Percentiles rank a stretch among this genome's conserved stretches.
phyloP scores from a whole-genome alignment of 2,329 filamentous ascomycete genomes.

The Xylaria sp. region DNA sequence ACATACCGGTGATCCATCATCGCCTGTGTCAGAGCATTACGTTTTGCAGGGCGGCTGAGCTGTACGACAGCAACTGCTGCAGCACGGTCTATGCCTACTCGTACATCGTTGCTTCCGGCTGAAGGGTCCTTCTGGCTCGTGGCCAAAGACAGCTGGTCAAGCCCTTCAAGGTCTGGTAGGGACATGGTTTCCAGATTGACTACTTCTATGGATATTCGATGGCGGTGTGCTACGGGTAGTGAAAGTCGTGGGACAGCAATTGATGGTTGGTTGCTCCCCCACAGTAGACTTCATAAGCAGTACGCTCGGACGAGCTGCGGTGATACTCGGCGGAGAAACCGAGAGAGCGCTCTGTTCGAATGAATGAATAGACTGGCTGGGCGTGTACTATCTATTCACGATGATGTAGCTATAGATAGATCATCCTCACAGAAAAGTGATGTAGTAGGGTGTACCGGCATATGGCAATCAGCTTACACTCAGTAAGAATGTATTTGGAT shows the following conservation, averaged over 20 bases:
- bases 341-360: not conserved
- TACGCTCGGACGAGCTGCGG: not conserved
- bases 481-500: slow-evolving; percentile 10
- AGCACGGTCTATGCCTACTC: slow-evolving; percentile 38
- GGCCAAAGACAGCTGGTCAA: slow-evolving; percentile 11
- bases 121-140: not conserved
- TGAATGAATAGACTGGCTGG: not conserved
- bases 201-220: slow-evolving; percentile 10
- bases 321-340: not conserved
- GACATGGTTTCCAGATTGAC: not conserved
- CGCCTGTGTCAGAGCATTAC: slow-evolving; percentile 61
- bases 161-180: slow-evolving; percentile 26
- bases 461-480: not conserved
- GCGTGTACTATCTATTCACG: not conserved
- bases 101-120: slow-evolving; percentile 29
- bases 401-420: not conserved
- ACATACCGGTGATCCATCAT: slow-evolving; percentile 57
- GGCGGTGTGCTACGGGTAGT: not conserved
- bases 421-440: not conserved
- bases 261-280: not conserved
- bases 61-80: slow-evolving; percentile 52
- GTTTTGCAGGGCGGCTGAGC: slow-evolving; percentile 58
- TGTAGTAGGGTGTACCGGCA: not conserved
- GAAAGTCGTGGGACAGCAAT: not conserved
- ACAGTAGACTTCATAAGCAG: not conserved